Conservation (phyloP, 1,139 yeast species). For the Diutina scorzettiae region DNA sequence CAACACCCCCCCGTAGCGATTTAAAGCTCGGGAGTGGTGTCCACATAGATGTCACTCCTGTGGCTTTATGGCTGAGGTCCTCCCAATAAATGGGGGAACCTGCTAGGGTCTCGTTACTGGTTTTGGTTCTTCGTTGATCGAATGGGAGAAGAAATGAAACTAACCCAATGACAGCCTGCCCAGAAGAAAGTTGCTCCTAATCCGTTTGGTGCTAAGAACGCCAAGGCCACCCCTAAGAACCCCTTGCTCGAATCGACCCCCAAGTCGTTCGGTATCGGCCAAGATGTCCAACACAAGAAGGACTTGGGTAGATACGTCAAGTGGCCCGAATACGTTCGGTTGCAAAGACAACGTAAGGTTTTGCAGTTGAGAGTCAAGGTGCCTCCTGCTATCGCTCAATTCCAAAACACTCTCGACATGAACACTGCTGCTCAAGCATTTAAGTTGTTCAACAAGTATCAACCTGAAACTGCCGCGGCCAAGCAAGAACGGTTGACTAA, state of each 20-base stretch:
- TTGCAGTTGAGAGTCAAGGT: constrained; percentile 92
- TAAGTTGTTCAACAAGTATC: constrained; percentile 95
- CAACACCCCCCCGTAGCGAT: constrained; percentile 6
- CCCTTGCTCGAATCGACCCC: constrained; percentile 82
- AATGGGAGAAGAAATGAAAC: constrained; percentile 4
- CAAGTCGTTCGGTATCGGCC: constrained; percentile 95
- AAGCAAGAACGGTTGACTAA: constrained; percentile 98
- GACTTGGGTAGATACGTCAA: constrained; percentile 92
- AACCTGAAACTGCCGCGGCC: constrained; percentile 94
- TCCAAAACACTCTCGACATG: constrained; percentile 91
- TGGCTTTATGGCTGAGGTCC: constrained; percentile 6
- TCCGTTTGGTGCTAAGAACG: constrained; percentile 50
- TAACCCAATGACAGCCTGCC: constrained; percentile 6
- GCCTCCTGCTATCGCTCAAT: constrained; percentile 96
- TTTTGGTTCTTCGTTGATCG: constrained; percentile 6
- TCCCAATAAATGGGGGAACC: neutral
- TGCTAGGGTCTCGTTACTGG: constrained; percentile 6
- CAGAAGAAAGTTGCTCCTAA: constrained; percentile 83
- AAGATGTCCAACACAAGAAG: constrained; percentile 88
- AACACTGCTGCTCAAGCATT: constrained; percentile 95
- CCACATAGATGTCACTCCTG: constrained; percentile 5
- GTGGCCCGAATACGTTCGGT: constrained; percentile 97
- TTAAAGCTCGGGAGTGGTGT: constrained; percentile 5
- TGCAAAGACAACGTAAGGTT: constrained; percentile 96
- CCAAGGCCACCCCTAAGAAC: constrained; percentile 36